Evolutionary conservation across 345 rosid species (phyloP).

Genomic region (Eucalyptus leucophloia): DNA sequence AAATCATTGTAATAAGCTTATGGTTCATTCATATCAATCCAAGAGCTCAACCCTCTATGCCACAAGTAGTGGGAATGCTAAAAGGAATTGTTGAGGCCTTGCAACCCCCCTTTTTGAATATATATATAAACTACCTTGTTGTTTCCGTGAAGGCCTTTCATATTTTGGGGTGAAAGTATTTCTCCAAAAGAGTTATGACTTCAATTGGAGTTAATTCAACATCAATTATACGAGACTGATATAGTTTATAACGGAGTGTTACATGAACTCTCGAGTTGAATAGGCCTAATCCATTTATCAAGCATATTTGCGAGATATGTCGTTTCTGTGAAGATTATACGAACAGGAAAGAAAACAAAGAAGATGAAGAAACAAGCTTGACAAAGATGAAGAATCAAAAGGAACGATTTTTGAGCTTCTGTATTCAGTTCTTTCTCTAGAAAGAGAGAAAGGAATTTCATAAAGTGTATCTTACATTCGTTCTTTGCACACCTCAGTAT

Average conservation of each 20-base stretch:
- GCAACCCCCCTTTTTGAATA: neutral
- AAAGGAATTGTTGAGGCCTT: neutral
- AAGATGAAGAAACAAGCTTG: too few relatives aligned
- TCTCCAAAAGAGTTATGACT: neutral
- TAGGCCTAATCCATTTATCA: neutral
- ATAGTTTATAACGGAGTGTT: rapidly evolving
- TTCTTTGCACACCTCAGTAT: too few relatives aligned
- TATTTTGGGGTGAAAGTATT: neutral
- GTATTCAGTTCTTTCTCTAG: too few relatives aligned
- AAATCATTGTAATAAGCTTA: neutral
- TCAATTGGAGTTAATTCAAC: neutral
- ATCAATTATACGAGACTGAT: rapidly evolving
- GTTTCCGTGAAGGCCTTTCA: neutral
- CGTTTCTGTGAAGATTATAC: too few relatives aligned
- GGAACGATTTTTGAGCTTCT: too few relatives aligned
- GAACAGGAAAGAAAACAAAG: too few relatives aligned
- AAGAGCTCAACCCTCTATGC: neutral
- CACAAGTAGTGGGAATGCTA: neutral
- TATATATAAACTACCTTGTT: neutral
- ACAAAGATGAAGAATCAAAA: too few relatives aligned
- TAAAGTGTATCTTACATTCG: too few relatives aligned
- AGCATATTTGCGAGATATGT: neutral
- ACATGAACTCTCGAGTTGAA: rapidly evolving
- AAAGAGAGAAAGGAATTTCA: too few relatives aligned
- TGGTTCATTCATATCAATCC: rapidly evolving